Evolutionary conservation across 371 early-diverging fungal species (phyloP).

Genomic region (Circinella minor): DNA sequence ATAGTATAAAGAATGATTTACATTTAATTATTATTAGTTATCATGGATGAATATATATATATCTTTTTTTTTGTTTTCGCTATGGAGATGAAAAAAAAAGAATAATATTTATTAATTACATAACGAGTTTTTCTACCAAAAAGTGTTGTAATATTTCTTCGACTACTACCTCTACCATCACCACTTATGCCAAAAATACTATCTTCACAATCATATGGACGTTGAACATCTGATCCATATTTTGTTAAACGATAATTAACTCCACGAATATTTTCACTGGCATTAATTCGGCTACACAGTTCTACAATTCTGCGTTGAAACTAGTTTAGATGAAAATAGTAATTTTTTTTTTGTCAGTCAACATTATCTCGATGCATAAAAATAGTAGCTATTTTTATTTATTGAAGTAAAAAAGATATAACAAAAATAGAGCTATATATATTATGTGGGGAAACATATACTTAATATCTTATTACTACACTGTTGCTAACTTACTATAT

Average conservation of each 20-base stretch:
- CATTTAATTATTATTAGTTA: no score
- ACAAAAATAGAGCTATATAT: no score
- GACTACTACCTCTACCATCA: background rate
- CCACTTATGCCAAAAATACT: background rate
- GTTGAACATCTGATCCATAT: constrained; percentile 12
- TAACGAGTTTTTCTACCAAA: constrained; percentile 5
- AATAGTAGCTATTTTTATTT: no score
- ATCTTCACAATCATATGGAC: background rate
- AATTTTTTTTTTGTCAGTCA: background rate
- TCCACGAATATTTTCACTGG: constrained; percentile 53
- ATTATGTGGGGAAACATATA: no score
- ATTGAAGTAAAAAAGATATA: no score
- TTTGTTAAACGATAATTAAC: constrained; percentile 44
- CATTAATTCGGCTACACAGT: constrained; percentile 47
- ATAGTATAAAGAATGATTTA: background rate
- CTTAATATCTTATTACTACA: no score
- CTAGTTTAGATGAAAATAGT: constrained; percentile 16
- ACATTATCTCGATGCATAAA: background rate
- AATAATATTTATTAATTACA: background rate
- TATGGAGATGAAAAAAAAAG: background rate
- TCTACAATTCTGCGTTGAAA: constrained; percentile 38
- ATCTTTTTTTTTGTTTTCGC: no score
- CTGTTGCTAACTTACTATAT: constrained; percentile 22
- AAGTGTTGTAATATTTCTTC: background rate
- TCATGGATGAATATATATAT: background rate